Evolutionary conservation across 345 rosid genomes (phyloP).

Genomic region (Lepidium didymum): DNA sequence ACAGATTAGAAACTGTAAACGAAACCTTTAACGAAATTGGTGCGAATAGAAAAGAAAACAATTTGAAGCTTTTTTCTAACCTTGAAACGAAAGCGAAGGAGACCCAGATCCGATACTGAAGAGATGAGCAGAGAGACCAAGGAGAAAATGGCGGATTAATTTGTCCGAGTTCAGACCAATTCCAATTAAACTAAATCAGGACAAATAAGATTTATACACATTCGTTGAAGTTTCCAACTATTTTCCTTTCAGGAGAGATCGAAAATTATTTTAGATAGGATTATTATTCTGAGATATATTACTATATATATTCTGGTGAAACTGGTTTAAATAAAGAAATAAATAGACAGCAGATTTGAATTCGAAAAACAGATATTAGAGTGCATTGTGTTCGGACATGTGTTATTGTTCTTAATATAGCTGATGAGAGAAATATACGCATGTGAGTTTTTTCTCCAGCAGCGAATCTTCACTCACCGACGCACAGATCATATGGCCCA

Average conservation of each 20-base stretch:
- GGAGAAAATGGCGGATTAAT: slow-evolving; percentile 25
- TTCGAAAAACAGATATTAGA: slow-evolving; percentile 5
- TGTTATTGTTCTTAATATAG: slow-evolving; percentile 24
- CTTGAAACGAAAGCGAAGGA: slow-evolving; percentile 35
- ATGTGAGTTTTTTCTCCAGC: slow-evolving; percentile 18
- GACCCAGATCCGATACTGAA: slow-evolving; percentile 39
- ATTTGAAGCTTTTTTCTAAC: slow-evolving; percentile 9
- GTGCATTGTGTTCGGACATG: slow-evolving; percentile 21
- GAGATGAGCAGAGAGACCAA: slow-evolving; percentile 25
- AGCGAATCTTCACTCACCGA: slow-evolving; percentile 32
- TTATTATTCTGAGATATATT: neutral
- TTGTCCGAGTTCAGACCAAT: slow-evolving; percentile 21
- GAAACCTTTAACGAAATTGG: neutral
- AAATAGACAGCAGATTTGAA: slow-evolving; percentile 17
- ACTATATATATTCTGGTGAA: no score
- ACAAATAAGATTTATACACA: neutral
- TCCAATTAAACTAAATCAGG: slow-evolving; percentile 1
- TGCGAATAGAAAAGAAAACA: neutral
- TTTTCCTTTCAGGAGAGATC: slow-evolving; percentile 9
- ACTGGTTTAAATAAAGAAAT: neutral
- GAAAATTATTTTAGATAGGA: neutral
- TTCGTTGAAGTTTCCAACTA: slow-evolving; percentile 17
- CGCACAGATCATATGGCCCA: neutral
- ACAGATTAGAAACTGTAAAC: neutral
- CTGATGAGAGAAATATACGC: neutral